Base-by-base conservation (phyloP, 805 yeast genomes). In the Ogataea corticis region DNA sequence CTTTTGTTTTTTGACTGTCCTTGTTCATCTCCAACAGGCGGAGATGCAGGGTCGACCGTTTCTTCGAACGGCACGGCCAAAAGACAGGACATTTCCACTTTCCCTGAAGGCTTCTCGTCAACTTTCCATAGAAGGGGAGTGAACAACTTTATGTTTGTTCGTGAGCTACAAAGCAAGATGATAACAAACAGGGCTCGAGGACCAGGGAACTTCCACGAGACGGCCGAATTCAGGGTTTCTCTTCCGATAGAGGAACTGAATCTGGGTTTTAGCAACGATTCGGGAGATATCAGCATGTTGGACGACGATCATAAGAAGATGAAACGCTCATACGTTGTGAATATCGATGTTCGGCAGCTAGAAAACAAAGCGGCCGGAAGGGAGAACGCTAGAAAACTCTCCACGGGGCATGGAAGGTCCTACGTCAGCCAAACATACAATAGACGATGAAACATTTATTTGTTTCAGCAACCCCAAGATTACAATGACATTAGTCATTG, bases 101-200 rank as follows among this genome's bases (percentile, higher is more conserved):
- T 71, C 42, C 79, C 79, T 1, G 78, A 75, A 50, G 79, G 79
- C 0, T 75, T 73, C 41, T 65, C 77, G 2, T 74, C 79, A 1
- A 75, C 79, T 4, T 74, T 75, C 54, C 75, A 75, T 54, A 65
- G 70, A 38, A 56, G 79, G 37, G 77, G 77, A 3, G 64, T 64
- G n/a, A 74, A 73, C 46, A 71, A 72, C 50, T 75, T 75, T 50
- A 74, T 75, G 78, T 75, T 74, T 61, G 77, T 74, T 3, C 61
- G 79, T 46, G 79, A 75, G 49, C 56, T 75, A 23, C 79, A 74
- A 47, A 68, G 75, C 28, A 74, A 74, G 48, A 63, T 73, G 54
- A 68, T 72, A 15, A 65, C 73, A 12, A 69, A 68, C 16, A 71
- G 71, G 42, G 52, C 63, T 17, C 42, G 57, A 15, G 60, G 57